phyloP scores from a whole-genome alignment of 1,284 basidiomycete genomes.

The Dichomitus squalens region DNA sequence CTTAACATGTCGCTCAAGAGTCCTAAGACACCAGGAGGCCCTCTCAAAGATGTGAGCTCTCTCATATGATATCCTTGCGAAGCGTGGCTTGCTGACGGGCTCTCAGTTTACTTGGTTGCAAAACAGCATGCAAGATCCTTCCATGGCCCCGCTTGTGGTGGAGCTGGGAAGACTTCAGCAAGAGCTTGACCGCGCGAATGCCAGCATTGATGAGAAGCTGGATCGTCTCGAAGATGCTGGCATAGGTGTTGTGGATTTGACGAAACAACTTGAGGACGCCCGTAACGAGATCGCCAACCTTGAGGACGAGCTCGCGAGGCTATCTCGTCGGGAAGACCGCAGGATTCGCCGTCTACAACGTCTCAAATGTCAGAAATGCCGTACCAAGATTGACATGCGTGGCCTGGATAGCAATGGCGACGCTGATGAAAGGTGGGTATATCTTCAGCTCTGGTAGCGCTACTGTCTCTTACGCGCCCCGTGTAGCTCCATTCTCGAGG shows the following conservation, averaged over 20 bases:
- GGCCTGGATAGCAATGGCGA: conserved; percentile 40
- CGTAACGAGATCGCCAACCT: conserved; percentile 54
- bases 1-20: conserved; percentile 64
- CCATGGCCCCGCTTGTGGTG: conserved; percentile 56
- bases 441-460: neutral
- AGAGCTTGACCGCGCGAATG: conserved; percentile 76
- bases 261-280: conserved; percentile 71
- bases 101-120: conserved; percentile 73
- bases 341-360: conserved; percentile 57
- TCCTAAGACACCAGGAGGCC: conserved; percentile 77
- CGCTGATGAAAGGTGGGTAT: conserved; percentile 60
- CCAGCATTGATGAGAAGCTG: conserved; percentile 83
- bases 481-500: conserved; percentile 52
- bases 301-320: conserved; percentile 67
- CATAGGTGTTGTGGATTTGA: conserved; percentile 66
- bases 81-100: neutral
- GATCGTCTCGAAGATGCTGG: conserved; percentile 81
- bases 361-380: conserved; percentile 66
- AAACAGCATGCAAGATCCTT: conserved; percentile 51
- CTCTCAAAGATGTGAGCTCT: conserved; percentile 69
- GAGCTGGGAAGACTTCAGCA: conserved; percentile 70
- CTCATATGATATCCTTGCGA: neutral
- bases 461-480: neutral
- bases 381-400: conserved; percentile 56
- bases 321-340: conserved; percentile 67